Conservation (phyloP, 352 stramenopile genomes). For the Blastocystis sp. region DNA sequence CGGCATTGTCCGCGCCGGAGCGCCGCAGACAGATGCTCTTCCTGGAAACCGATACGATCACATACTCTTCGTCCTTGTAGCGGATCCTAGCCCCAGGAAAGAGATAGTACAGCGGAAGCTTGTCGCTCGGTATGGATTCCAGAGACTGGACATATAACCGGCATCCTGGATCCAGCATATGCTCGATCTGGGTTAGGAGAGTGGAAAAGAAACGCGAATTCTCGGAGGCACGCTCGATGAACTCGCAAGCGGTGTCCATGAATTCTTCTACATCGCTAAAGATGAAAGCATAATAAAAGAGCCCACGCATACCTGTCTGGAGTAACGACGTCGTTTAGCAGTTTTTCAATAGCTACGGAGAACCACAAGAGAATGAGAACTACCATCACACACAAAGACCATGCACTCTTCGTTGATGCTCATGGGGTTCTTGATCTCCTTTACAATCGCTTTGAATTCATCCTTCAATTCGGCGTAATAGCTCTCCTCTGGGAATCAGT, state of each 20-base stretch:
- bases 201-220: background rate
- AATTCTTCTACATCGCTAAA: background rate
- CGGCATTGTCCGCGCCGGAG: background rate
- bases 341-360: background rate
- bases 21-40: background rate
- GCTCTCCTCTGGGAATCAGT: background rate
- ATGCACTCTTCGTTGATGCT: background rate
- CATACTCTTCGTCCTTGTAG: constrained; percentile 29
- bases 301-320: background rate
- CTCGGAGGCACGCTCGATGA: background rate
- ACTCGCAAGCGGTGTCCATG: background rate
- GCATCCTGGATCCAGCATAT: constrained; percentile 8
- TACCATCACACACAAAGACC: background rate
- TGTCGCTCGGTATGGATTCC: background rate
- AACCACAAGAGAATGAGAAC: background rate
- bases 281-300: background rate
- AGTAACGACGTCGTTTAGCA: background rate
- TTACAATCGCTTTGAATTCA: background rate
- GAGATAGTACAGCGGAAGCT: constrained; percentile 12
- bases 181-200: background rate
- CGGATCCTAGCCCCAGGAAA: background rate
- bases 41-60: background rate
- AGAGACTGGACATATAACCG: background rate
- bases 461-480: background rate
- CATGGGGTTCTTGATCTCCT: background rate